Conservation (phyloP, 1,284 basidiomycete genomes). For the Ustilago hordei region DNA sequence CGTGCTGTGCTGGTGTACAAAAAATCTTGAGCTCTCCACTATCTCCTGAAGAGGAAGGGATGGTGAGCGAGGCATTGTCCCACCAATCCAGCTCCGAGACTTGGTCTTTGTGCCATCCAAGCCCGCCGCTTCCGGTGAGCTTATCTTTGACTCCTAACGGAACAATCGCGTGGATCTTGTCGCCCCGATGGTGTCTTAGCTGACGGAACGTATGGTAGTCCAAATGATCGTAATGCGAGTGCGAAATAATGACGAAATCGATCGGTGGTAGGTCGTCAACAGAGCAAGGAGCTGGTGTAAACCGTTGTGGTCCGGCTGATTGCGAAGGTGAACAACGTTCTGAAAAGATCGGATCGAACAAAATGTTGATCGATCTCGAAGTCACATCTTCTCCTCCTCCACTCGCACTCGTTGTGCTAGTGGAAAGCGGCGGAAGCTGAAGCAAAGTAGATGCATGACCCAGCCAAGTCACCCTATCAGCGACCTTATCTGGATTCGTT, state of each 20-base stretch:
- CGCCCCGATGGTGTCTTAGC: conserved; percentile 16
- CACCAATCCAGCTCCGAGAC: conserved; percentile 67
- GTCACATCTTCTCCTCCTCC: conserved; percentile 3
- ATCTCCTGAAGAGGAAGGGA: neutral
- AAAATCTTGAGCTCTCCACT: conserved; percentile 25
- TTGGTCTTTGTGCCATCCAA: conserved; percentile 45
- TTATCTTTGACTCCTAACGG: conserved; percentile 61
- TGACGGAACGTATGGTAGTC: conserved; percentile 59
- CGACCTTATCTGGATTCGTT: conserved; percentile 7
- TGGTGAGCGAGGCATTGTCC: conserved; percentile 47
- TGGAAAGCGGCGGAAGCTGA: conserved; percentile 51
- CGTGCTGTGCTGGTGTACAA: conserved; percentile 67
- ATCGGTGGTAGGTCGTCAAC: conserved; percentile 58
- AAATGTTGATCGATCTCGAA: conserved; percentile 44
- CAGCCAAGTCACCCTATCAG: conserved; percentile 60
- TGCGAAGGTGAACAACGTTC: conserved; percentile 65
- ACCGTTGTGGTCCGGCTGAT: conserved; percentile 58
- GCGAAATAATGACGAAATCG: conserved; percentile 64
- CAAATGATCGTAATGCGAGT: conserved; percentile 68
- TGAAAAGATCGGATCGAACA: conserved; percentile 67
- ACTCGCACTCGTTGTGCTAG: neutral
- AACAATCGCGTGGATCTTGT: conserved; percentile 57
- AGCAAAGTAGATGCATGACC: conserved; percentile 64
- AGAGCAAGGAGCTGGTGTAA: conserved; percentile 56
- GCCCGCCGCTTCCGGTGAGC: conserved; percentile 36